Base-by-base conservation (phyloP, 176 grass and related monocot species). In the Chrysopogon serrulatus region DNA sequence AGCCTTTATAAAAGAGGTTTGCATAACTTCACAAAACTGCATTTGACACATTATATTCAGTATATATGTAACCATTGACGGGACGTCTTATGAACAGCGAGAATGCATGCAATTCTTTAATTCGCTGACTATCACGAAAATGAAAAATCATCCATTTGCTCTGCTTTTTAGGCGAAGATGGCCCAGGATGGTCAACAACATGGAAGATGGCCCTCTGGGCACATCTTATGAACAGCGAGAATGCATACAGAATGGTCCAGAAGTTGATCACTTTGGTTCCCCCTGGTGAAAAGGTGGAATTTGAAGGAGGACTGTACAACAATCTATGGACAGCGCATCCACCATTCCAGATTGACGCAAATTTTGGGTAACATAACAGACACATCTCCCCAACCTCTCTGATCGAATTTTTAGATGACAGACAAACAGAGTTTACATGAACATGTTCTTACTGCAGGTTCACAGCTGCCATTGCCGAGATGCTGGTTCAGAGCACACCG, bases 1-100 rank as follows among this genome's bases (percentile, higher is more conserved):
- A 97, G 86, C 82, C 94, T 97, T 83, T 84, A 85, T 30, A 97
- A 97, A 90, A 90, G 92, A 97, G 94, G 95, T 97, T 75, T 79
- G 74, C 24, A 73, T 26, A 87, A 66, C 67, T 51, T 54, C 51
- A 53, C 48, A 53, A 54, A 54, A 51, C 18, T 49, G 17, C 49
- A 54, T 23, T 54, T 54, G 19, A 54, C 21, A n/a, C n/a, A n/a
- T n/a, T n/a, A n/a, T n/a, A n/a, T n/a, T n/a, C n/a, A n/a, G n/a
- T n/a, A n/a, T n/a, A n/a, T n/a, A n/a, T n/a, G n/a, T n/a, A n/a
- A n/a, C n/a, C n/a, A n/a, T n/a, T n/a, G n/a, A n/a, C n/a, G n/a
- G n/a, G n/a, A n/a, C n/a, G n/a, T n/a, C n/a, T n/a, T n/a, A n/a
- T n/a, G n/a, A n/a, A n/a, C n/a, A n/a, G n/a, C n/a, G n/a, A n/a